Base-by-base conservation (phyloP, 768 basidiomycete species). In the Lentinula boryana region DNA sequence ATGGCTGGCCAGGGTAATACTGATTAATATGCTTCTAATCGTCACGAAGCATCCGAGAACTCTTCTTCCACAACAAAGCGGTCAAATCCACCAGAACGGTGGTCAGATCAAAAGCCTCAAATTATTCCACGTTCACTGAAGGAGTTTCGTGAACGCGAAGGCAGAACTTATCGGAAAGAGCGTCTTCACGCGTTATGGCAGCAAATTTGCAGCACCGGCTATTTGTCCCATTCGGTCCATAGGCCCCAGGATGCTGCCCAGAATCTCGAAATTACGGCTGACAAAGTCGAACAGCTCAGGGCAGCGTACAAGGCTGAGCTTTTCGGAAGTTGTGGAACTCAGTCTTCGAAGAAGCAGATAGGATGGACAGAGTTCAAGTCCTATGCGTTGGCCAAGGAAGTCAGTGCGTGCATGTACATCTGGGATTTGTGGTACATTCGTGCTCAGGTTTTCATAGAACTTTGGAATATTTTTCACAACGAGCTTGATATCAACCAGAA, bases 401-500 rank as follows among this genome's bases (percentile, higher is more conserved):
- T 77, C 58, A 92, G 92, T 88, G 69, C 68, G 84, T 80, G 59
- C 61, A 13, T 35, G 32, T 52, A 61, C 62, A 56, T 63, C 48
- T 63, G 54, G 21, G 62, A 36, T 55, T 54, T 62, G 32, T 49
- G 27, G 21, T 38, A 38, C 27, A 48, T 8, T 1, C 4, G 10
- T 41, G 36, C 50, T 40, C 16, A 41, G 5, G 9, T 1, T 36
- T 51, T n/a, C 58, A 49, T 60, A 93, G 94, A 96, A 72, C 78
- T 97, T 21, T 97, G 95, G 95, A 78, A 84, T 55, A 86, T 95
- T 60, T 97, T 97, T 73, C 91, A 92, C 64, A 81, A 93, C 68
- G 90, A 95, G 67, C 81, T 97, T 53, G 95, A 96, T 75, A 77
- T 93, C 63, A 93, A 97, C 68, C 83, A 89, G 31, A 92, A 97